A percentile compares a stretch with the other conserved stretches of the same genome.
Evolutionary conservation across 176 grass and related monocot species (phyloP).

Genomic region (Oryza brachyantha): DNA sequence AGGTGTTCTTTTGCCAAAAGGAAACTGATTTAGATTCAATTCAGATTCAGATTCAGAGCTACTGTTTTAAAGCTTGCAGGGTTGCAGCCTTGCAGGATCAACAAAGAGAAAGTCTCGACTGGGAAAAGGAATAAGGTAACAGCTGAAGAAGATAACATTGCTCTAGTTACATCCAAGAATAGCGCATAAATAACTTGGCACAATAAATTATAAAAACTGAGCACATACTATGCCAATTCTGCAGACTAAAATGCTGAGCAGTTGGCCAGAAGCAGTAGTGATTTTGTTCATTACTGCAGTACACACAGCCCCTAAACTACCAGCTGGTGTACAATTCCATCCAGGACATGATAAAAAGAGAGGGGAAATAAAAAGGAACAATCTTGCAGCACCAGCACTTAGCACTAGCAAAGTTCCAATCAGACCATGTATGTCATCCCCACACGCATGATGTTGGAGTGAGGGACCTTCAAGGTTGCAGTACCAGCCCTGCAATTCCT

Average conservation of each 20-base stretch:
- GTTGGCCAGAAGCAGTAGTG: constrained; percentile 30
- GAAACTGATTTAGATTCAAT: background rate
- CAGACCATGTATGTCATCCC: constrained; percentile 98
- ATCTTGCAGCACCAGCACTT: constrained; percentile 10
- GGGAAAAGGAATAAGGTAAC: background rate
- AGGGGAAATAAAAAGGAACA: background rate
- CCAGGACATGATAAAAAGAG: background rate
- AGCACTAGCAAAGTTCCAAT: constrained; percentile 11
- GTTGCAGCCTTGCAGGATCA: background rate
- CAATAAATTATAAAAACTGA: constrained; percentile 4
- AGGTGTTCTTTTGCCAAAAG: background rate
- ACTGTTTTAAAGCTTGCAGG: background rate
- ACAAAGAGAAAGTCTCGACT: constrained; percentile 4
- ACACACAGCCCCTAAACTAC: constrained; percentile 39
- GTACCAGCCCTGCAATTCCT: constrained; percentile 94
- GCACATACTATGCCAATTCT: constrained; percentile 27
- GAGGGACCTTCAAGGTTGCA: constrained; percentile 77
- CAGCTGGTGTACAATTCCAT: constrained; percentile 17
- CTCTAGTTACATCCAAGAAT: background rate
- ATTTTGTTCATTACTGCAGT: constrained; percentile 14
- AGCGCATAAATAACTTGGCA: background rate
- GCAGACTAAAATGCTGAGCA: constrained; percentile 37
- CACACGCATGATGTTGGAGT: constrained; percentile 89
- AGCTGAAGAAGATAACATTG: background rate
- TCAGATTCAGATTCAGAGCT: background rate